Evolutionary conservation across 805 yeast species (phyloP), one percentile per base, ranked within the genome.

Genomic region (Wickerhamiella sergipiensis): DNA sequence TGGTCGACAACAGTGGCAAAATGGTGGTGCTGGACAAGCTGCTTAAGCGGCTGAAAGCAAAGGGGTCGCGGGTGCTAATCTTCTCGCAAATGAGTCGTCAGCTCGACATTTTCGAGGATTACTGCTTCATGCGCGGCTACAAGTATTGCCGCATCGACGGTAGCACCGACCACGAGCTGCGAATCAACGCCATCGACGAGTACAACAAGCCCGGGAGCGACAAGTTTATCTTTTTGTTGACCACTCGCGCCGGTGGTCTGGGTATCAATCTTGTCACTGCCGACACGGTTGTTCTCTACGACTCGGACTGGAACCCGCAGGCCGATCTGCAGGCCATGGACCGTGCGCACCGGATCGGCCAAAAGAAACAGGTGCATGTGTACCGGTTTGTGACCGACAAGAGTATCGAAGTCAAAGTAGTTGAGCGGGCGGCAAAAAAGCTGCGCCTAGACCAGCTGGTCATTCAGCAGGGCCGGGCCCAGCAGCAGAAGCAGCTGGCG

Each of bases 261-360:
- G 97, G 97, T 61, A 89, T 89, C 62, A 89, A 90, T 63, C 73
- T 89, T 62, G 90, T 95, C 0, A 78, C 86, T 8, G 97, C 97
- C 2, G 96, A 89, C 64, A 80, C 85, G 43, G 97, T 89, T 47
- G 77, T 89, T 3, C 66, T 89, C 24, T 90, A 79, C 63, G 97
- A 89, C 66, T 84, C 95, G 0, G 97, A 89, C 69, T 89, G 97
- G 97, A 89, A 89, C 63, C 97, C 97, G 1, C 97, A 89, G 64
- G 97, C 96, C 0, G 97, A 89, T 72, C 72, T 89, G 60, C 97
- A 89, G 69, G 97, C 97, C 1, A 89, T 89, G 97, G 97, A 90
- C 66, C 77, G 97, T 63, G 97, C 97, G 0, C 97, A 89, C 64
- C 80, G 97, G 72, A 89, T 89, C 63, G 97, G 97, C 18, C 97